A percentile compares a stretch with the other conserved stretches of the same genome.
These are phyloP conservation scores for Rhodotorula sp. DNA, from an alignment of 1,284 basidiomycete species.

Conservation along the genomic window DNA sequence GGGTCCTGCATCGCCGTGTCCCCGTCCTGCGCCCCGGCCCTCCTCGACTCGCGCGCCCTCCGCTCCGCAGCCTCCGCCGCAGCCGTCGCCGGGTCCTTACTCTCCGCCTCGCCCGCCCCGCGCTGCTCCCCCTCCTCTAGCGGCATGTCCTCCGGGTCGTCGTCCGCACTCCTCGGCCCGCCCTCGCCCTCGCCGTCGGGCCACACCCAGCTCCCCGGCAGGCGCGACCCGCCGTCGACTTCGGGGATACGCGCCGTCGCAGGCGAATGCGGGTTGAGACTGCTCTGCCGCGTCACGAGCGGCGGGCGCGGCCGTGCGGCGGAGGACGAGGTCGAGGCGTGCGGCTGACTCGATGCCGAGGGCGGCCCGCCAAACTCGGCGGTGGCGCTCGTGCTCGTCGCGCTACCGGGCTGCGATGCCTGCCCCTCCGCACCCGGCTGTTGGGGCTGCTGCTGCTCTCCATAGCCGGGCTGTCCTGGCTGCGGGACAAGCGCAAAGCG, in stretches of 20 bases:
- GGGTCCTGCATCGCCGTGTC: neutral
- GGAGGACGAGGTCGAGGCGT: neutral
- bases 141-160: constrained; percentile 4
- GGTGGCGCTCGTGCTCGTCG: neutral
- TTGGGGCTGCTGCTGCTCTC: neutral
- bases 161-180: neutral
- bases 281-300: neutral
- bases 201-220: constrained; percentile 27
- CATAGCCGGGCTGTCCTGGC: constrained; percentile 30
- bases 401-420: neutral
- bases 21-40: neutral
- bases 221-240: constrained; percentile 21
- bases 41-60: neutral
- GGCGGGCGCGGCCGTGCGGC: neutral
- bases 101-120: neutral
- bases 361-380: neutral
- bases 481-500: constrained; percentile 56
- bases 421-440: neutral
- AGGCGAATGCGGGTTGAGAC: constrained; percentile 1
- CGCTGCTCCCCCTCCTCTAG: neutral
- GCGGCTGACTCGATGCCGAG: neutral
- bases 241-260: constrained; percentile 20
- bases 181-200: neutral
- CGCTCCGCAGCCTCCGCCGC: constrained; percentile 30
- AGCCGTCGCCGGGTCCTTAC: neutral